Evolutionary conservation across 2,329 filamentous ascomycete genomes (phyloP).

Genomic region (Xylaria sp.): DNA sequence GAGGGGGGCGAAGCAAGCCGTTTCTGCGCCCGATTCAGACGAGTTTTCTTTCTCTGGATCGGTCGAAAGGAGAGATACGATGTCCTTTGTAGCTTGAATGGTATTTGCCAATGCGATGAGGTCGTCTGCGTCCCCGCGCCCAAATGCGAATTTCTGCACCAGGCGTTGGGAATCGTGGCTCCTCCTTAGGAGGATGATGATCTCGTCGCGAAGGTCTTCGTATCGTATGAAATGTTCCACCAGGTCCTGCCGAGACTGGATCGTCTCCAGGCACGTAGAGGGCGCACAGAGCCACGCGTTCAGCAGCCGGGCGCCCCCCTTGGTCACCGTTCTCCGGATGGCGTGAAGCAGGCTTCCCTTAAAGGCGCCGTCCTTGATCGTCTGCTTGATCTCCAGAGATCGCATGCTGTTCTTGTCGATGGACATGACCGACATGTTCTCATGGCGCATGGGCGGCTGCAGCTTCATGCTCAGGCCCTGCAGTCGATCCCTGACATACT

Average conservation of each 20-base stretch:
- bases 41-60: slow-evolving; percentile 16
- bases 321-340: slow-evolving; percentile 87
- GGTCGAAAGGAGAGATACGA: slow-evolving; percentile 52
- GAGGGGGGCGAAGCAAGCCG: slow-evolving; percentile 30
- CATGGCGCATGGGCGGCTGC: slow-evolving; percentile 77
- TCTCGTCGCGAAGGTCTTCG: slow-evolving; percentile 68
- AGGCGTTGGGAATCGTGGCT: slow-evolving; percentile 87
- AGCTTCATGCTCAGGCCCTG: slow-evolving; percentile 79
- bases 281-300: slow-evolving; percentile 87
- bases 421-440: slow-evolving; percentile 76
- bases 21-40: slow-evolving; percentile 34
- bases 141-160: slow-evolving; percentile 91
- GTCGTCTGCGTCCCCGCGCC: slow-evolving; percentile 90
- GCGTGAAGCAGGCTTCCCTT: slow-evolving; percentile 88
- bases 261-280: slow-evolving; percentile 81
- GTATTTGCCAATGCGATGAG: slow-evolving; percentile 82
- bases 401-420: slow-evolving; percentile 92
- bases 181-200: slow-evolving; percentile 68
- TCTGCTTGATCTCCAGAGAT: slow-evolving; percentile 85
- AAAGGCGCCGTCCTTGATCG: slow-evolving; percentile 76
- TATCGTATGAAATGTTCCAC: slow-evolving; percentile 74
- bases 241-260: slow-evolving; percentile 78
- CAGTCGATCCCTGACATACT: slow-evolving; percentile 80
- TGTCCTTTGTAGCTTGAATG: slow-evolving; percentile 71
- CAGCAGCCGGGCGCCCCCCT: slow-evolving; percentile 83